Base-by-base conservation (phyloP, 495 filamentous ascomycete species). In the Friedmanniomyces endolithicus region DNA sequence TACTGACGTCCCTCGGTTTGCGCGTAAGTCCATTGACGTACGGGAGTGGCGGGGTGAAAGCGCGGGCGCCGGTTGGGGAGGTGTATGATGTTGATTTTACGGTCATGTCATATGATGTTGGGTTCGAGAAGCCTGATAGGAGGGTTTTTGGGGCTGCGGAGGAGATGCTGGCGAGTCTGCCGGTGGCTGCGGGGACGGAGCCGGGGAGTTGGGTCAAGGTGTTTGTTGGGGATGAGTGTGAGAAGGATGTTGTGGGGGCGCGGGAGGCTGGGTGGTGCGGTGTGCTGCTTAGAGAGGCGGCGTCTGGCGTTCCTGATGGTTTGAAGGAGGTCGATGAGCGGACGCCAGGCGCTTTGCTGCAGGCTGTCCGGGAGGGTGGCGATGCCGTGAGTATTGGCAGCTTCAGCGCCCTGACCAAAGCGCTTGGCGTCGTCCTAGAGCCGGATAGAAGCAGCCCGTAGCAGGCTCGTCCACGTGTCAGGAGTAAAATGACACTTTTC, bases 51-150 rank as follows among this genome's bases (percentile, higher is more conserved):
- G 16, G 16, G 6, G 4, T 14, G 1, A 14, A 11, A 23, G 16
- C 11, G n/a, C 40, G 39, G 33, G 24, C 53, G 6, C 53, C 55
- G 6, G 56, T 45, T 20, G 29, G n/a, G 12, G 37, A 44, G 12
- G 48, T 33, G n/a, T 37, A 33, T 27, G 80, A 87, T 62, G 59
- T 90, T 22, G 77, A 84, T 57, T 78, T 90, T 52, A 71, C 84
- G 1, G 75, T 80, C 23, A 75, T 86, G 41, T 87, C 83, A 53
- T 90, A 88, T 59, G 85, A 89, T 57, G 80, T 81, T 16, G 87
- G 84, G 0, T 67, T 65, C 25, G 77, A 78, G 61, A 92, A 92
- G 67, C 87, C 87, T 1, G 68, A 78, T 60, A 62, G 53, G 6
- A 22, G 67, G 16, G 85, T 90, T 31, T 92, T 85, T 56, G 69